Evolutionary conservation across 371 early-diverging fungal species (phyloP), one percentile per base, ranked within the genome.

Genomic region (Choanephora cucurbitarum): DNA sequence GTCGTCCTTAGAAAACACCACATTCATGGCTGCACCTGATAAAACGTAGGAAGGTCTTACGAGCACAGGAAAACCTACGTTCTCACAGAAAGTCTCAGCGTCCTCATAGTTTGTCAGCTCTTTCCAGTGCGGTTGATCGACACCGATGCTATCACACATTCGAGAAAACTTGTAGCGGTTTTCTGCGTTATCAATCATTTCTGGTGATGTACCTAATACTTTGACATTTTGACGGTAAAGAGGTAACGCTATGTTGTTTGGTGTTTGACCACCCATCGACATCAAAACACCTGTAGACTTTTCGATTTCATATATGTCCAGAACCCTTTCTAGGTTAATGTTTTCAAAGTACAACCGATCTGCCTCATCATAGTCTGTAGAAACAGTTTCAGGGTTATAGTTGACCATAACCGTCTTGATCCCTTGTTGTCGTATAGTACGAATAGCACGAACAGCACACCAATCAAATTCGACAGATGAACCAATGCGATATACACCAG

Each of bases 351-450:
- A 97, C 13, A 97, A 84, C 24, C 93, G 80, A 62, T 97, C 97
- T 15, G 89, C 91, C 77, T 97, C 96, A 68, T 97, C 97, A 55
- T 91, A 97, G 82, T 97, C 97, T 3, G 97, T 97, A 5, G 91
- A 90, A 3, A 97, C 97, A 10, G 97, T 97, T 69, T 97, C 97
- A 4, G 97, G 97, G 70, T 97, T 97, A 77, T 95, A 96, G 79
- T 97, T 97, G 60, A 97, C 83, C 95, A 96, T 96, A 58, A 96
- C 82, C 2, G 96, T 95, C 80, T 93, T 93, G 71, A 85, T 69
- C 21, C 89, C 89, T 64, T 81, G 73, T 49, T 83, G 77, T 40
- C 95, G 90, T 49, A 97, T 80, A 14, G 94, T 89, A 57, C 95
- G 91, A 53, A 96, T 93, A 33, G 93, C 89, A 34, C 92, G 86